Percentiles rank a stretch among this genome's conserved stretches.
These are phyloP conservation scores for Debaryomyces maramus DNA, from an alignment of 805 yeast species.

Conservation along the genomic window DNA sequence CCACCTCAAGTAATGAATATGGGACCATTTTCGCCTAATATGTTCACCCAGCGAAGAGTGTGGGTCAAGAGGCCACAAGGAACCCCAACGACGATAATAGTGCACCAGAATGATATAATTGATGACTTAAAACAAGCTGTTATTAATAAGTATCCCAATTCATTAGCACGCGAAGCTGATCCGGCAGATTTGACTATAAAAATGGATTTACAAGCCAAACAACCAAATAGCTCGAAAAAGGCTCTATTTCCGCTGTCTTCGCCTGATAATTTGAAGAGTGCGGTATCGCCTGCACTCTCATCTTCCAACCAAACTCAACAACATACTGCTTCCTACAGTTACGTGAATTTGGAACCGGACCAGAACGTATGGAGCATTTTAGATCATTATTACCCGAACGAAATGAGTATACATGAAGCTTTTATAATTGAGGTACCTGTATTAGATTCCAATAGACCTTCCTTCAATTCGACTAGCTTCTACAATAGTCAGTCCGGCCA, in stretches of 20 bases:
- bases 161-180: conserved; percentile 60
- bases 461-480: too few species aligned
- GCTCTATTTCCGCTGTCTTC: conserved; percentile 13
- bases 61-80: conserved; percentile 56
- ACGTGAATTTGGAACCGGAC: conserved; percentile 55
- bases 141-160: conserved; percentile 63
- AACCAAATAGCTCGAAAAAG: conserved; percentile 10
- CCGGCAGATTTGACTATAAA: conserved; percentile 63
- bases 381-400: conserved; percentile 62
- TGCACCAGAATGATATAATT: conserved; percentile 61
- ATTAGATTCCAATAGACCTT: not conserved
- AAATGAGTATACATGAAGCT: conserved; percentile 68
- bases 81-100: conserved; percentile 68
- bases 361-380: conserved; percentile 55
- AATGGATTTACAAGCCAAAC: conserved; percentile 20
- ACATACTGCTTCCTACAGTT: not conserved
- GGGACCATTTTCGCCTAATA: not conserved
- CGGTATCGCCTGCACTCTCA: conserved; percentile 10
- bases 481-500: too few species aligned
- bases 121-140: conserved; percentile 79
- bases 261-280: conserved; percentile 14
- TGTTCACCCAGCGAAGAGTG: conserved; percentile 36
- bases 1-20: too few species aligned
- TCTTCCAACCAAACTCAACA: conserved; percentile 1
- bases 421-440: conserved; percentile 49